phyloP scores from a whole-genome alignment of 176 grass and related monocot species.

The Triticum monococcum region DNA sequence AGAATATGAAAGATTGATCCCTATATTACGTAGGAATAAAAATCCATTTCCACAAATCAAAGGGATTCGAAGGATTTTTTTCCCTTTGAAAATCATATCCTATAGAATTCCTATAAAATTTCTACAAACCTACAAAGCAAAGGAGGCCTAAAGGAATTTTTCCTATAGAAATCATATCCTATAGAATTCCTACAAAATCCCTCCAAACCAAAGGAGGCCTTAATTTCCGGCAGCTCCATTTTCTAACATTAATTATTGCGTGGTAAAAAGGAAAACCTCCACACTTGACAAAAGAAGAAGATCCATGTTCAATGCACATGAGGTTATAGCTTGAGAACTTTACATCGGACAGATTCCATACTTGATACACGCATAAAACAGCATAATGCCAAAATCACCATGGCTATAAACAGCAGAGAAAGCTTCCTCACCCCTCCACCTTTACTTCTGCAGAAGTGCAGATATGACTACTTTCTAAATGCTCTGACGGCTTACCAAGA shows the following conservation, averaged over 20 bases:
- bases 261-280: background rate
- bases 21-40: no score
- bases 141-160: no score
- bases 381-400: slow-evolving; percentile 12
- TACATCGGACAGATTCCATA: background rate
- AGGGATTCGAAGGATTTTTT: no score
- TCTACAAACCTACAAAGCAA: no score
- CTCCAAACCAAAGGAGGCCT: no score
- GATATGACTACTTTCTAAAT: slow-evolving; percentile 7
- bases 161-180: no score
- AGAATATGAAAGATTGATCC: no score
- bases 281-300: background rate
- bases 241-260: background rate
- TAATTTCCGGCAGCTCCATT: background rate
- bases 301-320: background rate
- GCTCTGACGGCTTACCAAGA: background rate
- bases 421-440: background rate
- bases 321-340: background rate
- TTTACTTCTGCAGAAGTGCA: background rate
- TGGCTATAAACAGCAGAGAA: background rate
- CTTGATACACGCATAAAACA: slow-evolving; percentile 22
- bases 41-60: no score
- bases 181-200: no score
- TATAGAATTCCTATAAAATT: no score
- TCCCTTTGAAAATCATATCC: no score